Base-by-base conservation (phyloP, 352 stramenopile genomes). In the Phytophthora cryptogea region DNA sequence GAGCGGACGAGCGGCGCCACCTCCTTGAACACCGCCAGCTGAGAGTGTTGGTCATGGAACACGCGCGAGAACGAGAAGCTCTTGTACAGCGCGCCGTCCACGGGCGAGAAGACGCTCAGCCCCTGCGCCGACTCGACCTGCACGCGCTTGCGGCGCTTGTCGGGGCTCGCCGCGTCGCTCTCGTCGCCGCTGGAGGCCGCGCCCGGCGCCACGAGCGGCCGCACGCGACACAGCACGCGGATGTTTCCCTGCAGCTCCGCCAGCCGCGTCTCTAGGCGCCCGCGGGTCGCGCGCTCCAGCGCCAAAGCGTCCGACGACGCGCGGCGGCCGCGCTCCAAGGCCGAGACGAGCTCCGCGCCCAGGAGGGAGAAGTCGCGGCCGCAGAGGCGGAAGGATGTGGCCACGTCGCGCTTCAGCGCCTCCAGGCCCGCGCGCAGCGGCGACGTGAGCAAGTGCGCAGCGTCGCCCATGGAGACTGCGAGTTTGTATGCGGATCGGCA, bases 1-100 rank as follows among this genome's bases (percentile, higher is more conserved):
- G 86, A 83, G 44, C 82, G 74, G 8, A 98, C 89, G 7, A 98
- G 78, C 42, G 92, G 92, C 56, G 89, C 82, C 26, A 97, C 85
- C 49, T 97, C 92, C n/a, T 89, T 80, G 69, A 96, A 99, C 26
- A 99, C 76, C 59, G 96, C 78, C 10, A 80, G 49, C 59, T 97
- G 86, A 39, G 88, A 89, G 40, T 74, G 72, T 10, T 90, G 76
- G 36, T 96, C 89, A 23, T 74, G 80, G 13, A 97, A 83, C 16
- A 97, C 82, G 45, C 96, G 80, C 10, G 86, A 60, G 59, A 97
- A 95, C 30, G 91, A 89, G 49, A 93, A 97, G 46, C 82, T 74
- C 58, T 95, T 90, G 66, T 88, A 69, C 31, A 83, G 41, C n/a
- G 73, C 56, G 52, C 70, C 73, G 48, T 88, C 64, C 45, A 73